A percentile compares a stretch with the other conserved stretches of the same genome.
These are phyloP conservation scores for Oryza punctata DNA, from an alignment of 176 grass and related monocot species.

Conservation along the genomic window DNA sequence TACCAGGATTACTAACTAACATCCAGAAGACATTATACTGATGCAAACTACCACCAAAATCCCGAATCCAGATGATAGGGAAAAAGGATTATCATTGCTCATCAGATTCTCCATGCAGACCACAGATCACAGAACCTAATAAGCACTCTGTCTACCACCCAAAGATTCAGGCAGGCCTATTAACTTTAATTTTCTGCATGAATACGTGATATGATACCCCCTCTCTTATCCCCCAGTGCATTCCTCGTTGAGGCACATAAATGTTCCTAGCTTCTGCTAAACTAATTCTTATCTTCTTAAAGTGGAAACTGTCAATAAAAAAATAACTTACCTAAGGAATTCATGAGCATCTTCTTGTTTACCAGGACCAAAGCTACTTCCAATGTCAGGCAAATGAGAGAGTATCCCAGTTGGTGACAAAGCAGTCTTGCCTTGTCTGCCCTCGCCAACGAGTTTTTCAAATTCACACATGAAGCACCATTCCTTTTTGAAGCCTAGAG, in stretches of 20 bases:
- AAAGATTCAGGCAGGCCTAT: background rate
- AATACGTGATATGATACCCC: background rate
- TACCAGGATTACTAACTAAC: slow-evolving; percentile 11
- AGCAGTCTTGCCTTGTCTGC: slow-evolving; percentile 54
- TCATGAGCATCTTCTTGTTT: slow-evolving; percentile 98
- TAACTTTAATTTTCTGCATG: background rate
- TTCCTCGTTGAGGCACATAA: slow-evolving; percentile 13
- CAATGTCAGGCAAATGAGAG: slow-evolving; percentile 70
- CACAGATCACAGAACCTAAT: background rate
- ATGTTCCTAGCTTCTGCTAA: background rate
- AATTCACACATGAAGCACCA: slow-evolving; percentile 99
- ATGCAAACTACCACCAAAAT: slow-evolving; percentile 3
- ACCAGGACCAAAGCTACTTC: slow-evolving; percentile 73
- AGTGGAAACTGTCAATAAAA: slow-evolving; percentile 6
- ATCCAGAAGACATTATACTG: background rate
- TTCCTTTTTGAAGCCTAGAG: slow-evolving; percentile 63
- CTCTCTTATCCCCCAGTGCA: background rate
- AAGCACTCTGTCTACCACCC: background rate
- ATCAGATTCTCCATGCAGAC: background rate
- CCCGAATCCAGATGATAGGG: background rate
- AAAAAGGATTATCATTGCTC: background rate
- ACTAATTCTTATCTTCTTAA: slow-evolving; percentile 21
- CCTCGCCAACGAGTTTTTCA: slow-evolving; percentile 67
- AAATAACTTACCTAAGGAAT: slow-evolving; percentile 77
- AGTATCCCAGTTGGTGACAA: slow-evolving; percentile 83